A percentile compares a stretch with the other conserved stretches of the same genome.
Evolutionary conservation across 331 rosid species (phyloP).

Genomic region (Cydonia oblonga): DNA sequence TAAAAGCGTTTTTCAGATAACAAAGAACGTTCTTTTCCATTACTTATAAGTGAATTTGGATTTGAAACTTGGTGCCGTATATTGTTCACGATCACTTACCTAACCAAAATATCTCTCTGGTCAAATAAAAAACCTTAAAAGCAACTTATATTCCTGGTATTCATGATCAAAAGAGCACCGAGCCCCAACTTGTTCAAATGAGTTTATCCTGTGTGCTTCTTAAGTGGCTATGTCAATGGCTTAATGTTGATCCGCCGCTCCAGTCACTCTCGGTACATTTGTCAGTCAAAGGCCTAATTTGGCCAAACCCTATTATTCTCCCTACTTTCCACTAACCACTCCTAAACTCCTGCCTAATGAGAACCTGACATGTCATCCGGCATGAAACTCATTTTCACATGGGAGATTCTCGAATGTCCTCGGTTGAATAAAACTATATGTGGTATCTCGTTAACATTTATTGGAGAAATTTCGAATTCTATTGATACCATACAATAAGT

Average conservation of each 20-base stretch:
- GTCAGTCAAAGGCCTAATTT: background rate
- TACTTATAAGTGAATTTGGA: too few relatives aligned
- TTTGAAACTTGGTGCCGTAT: too few relatives aligned
- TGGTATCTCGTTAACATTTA: too few relatives aligned
- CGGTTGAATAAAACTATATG: too few relatives aligned
- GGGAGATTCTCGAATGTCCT: too few relatives aligned
- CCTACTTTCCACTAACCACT: constrained; percentile 12
- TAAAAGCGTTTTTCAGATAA: too few relatives aligned
- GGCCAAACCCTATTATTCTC: background rate
- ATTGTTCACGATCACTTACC: too few relatives aligned
- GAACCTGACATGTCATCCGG: background rate
- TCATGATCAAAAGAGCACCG: constrained; percentile 11
- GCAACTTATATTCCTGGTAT: background rate
- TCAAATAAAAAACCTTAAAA: constrained; percentile 10
- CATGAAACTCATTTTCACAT: too few relatives aligned
- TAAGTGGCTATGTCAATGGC: background rate
- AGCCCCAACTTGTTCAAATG: background rate
- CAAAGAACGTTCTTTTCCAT: too few relatives aligned
- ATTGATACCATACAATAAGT: too few relatives aligned
- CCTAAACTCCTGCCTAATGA: constrained; percentile 8
- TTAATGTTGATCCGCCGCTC: background rate
- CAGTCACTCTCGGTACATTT: background rate
- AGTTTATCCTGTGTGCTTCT: background rate
- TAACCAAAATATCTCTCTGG: background rate
- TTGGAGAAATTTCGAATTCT: too few relatives aligned